Base-by-base conservation (phyloP, 345 rosid genomes). In the Raphanus raphanistrum region DNA sequence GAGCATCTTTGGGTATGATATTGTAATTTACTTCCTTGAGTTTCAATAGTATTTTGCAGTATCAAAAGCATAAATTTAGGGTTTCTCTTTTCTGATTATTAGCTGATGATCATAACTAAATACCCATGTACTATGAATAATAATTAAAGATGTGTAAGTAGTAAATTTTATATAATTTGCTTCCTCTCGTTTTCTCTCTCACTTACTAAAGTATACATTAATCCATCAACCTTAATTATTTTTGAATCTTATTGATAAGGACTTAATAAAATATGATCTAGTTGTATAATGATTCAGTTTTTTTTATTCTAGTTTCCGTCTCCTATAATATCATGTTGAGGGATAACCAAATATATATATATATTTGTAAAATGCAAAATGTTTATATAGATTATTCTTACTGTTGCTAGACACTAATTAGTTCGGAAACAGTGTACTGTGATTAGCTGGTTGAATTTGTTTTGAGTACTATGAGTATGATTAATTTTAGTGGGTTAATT, bases 1-100 rank as follows among this genome's bases (percentile, higher is more conserved):
- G 98, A 68, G 97, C 87, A n/a, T 68, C 91, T 88, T 67, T 87
- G 88, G 89, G 91, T 85, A 88, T 85, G 86, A 87, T 48, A n/a
- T 74, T 77, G 70, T 69, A 65, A 38, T 64, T 64, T 29, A 41
- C 45, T 27, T 54, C 55, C 5, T 48, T 13, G 17, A 1, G 16
- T 48, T 48, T 48, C 16, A 48, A 4, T 54, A 76, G 66, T 73
- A 57, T 80, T 70, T 73, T 74, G 76, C 27, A 55, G 60, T 77
- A 71, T 71, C 72, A 64, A 25, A 70, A 63, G 17, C 52, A 21
- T 15, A 1, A 62, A 9, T 17, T 61, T 76, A 81, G 80, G 84
- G 73, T 66, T 76, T 72, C 62, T 67, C 43, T 61, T 66, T 70
- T 65, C 59, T 76, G 63, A 31, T 54, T 74, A 55, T 48, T 48